Evolutionary conservation across 768 basidiomycete genomes (phyloP), one percentile per base, ranked within the genome.

Genomic region (Suillus sp.): DNA sequence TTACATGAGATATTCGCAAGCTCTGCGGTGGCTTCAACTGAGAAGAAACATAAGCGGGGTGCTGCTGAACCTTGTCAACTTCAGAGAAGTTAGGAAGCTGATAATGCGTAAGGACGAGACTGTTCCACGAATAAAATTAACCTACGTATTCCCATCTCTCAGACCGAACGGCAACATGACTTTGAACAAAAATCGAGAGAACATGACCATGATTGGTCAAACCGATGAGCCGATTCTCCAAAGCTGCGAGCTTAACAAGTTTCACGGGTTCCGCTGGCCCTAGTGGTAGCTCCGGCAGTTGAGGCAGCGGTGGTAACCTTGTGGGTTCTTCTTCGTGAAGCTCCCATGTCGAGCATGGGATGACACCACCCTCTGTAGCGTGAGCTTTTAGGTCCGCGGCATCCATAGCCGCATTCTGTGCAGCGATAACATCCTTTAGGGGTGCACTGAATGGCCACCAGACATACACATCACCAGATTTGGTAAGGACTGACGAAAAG

Each of bases 151-250:
- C 77, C 93, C 92, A 91, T 18, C 70, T 70, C 35, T 85, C 83
- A 65, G 72, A 43, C 67, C 63, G 51, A 73, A 75, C 25, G 69
- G 72, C 66, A 1, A 68, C 71, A 66, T 86, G 84, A 50, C 75
- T 73, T 2, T 76, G 74, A 43, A 87, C 79, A 37, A 78, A 66
- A 68, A 86, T 87, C 69, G 86, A 86, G 65, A 93, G 77, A 56
- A 96, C 90, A 71, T 92, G 90, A 0, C 92, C 92, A 40, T 83
- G 77, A 69, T 90, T 87, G 16, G 94, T 95, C 68, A 99, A 77
- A 14, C 90, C 95, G 63, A 96, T 77, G 32, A 97, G 72, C 67
- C 86, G 83, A 55, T 81, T 79, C 60, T 92, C 87, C 65, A 94
- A 83, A 4, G 86, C 90, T 10, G 93, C 95, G 50, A 99, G 88